These are phyloP conservation scores for Chamaenerion angustifolium DNA, from an alignment of 345 rosid species.

Conservation along the genomic window DNA sequence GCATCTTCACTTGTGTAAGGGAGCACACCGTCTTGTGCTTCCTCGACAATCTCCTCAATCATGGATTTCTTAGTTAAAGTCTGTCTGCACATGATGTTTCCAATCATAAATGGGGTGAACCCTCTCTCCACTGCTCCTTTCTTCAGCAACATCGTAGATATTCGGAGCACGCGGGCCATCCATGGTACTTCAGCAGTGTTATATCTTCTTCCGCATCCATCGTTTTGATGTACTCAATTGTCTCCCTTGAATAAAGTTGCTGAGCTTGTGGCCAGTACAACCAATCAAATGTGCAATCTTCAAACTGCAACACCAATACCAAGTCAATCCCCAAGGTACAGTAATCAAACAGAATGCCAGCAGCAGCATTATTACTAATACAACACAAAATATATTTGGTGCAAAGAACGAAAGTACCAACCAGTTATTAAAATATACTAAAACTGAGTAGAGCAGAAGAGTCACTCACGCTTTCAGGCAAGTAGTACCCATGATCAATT, in stretches of 20 bases:
- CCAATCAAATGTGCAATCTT: conserved; percentile 37
- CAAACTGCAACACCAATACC: conserved; percentile 12
- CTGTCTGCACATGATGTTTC: conserved; percentile 30
- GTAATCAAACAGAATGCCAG: too few species aligned
- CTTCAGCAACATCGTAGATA: conserved; percentile 30
- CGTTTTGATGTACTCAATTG: conserved; percentile 20
- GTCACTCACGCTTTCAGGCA: conserved; percentile 27
- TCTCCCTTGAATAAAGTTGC: conserved; percentile 18
- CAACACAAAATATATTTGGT: not conserved
- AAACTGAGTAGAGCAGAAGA: not conserved
- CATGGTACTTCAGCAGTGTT: conserved; percentile 23
- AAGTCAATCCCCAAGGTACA: not conserved
- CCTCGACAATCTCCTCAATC: conserved; percentile 23
- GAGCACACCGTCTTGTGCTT: conserved; percentile 20
- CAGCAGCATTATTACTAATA: too few species aligned
- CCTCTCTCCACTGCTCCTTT: conserved; percentile 23
- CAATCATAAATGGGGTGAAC: conserved; percentile 21
- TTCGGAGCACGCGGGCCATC: conserved; percentile 21
- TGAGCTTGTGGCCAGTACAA: conserved; percentile 36
- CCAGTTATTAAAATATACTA: too few species aligned
- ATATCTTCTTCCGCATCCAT: conserved; percentile 33
- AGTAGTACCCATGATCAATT: conserved; percentile 36
- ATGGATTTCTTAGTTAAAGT: conserved; percentile 19
- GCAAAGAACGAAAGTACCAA: too few species aligned
- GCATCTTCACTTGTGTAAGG: conserved; percentile 21